Evolutionary conservation across 192 early-diverging fungal species (phyloP), one percentile per base, ranked within the genome.

Genomic region (Lunasporangiospora selenospora): DNA sequence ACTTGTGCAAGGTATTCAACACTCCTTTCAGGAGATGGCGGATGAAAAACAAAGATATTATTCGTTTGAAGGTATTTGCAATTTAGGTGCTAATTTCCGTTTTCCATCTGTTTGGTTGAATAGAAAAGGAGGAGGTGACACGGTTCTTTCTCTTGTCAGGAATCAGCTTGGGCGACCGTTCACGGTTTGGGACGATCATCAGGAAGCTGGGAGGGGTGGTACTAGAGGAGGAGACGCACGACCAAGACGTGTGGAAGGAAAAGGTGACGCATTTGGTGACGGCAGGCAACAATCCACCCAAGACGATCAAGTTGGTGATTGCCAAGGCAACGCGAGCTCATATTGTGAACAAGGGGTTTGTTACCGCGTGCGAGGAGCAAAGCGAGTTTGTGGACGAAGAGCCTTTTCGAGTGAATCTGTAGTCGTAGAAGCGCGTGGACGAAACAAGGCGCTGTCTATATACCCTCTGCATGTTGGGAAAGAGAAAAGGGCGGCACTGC

Each of bases 191-290:
- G 23, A 56, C 52, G 19, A 53, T 42, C 1, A 73, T 73, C 16
- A 15, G 31, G 9, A 31, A 57, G 2, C 43, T 73, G 15, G 69
- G 69, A 18, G 69, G 69, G 1, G 27, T 53, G 19, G 60, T 62
- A 1, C 49, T 73, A 26, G 69, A 73, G 43, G 54, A 63, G 23
- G 30, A 53, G 13, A 58, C 18, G 19, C 18, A 45, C 12, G 43
- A 63, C 27, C 39, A 57, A 2, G 60, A 62, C 4, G 52, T 38
- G 26, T 73, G 69, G 69, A 42, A 43, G 26, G 23, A 36, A 15
- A 73, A 55, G 43, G 55, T 52, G 31, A 73, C 69, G 4, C 69
- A 73, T 30, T 41, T 73, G 54, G n/a, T 73, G 6, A 63, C 69
- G 18, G 58, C 57, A 24, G 69, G 69, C 26, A 57, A 58, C n/a